These are phyloP conservation scores for Nakazawaea ambrosiae DNA, from an alignment of 805 yeast species.

Conservation along the genomic window DNA sequence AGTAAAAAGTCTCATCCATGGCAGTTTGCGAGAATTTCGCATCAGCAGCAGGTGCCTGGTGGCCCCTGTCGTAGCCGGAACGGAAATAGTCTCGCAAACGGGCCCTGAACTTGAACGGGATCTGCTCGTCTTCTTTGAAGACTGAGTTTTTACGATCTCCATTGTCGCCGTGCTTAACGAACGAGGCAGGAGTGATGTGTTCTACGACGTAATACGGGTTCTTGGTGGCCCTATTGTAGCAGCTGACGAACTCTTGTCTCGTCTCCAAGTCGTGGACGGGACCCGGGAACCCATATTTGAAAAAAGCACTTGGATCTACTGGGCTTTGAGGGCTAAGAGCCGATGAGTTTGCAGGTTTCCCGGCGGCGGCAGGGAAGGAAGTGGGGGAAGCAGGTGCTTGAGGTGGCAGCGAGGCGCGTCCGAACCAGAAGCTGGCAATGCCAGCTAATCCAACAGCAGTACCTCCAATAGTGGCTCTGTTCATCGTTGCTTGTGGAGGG, in stretches of 20 bases:
- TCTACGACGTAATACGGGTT: conserved; percentile 86
- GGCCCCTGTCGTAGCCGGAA: conserved; percentile 95
- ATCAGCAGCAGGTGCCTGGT: conserved; percentile 96
- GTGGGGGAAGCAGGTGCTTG: neutral
- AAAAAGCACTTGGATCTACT: conserved; percentile 62
- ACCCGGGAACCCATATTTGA: conserved; percentile 92
- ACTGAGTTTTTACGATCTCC: conserved; percentile 77
- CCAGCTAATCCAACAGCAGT: conserved; percentile 7
- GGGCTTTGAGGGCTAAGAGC: conserved; percentile 11
- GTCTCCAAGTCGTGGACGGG: conserved; percentile 81
- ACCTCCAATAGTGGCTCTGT: conserved; percentile 1
- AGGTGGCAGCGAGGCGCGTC: conserved; percentile 1
- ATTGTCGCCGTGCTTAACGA: conserved; percentile 33
- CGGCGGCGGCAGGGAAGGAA: neutral
- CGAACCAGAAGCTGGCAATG: conserved; percentile 10
- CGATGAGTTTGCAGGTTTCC: neutral
- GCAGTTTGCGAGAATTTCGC: conserved; percentile 87
- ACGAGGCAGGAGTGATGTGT: conserved; percentile 73
- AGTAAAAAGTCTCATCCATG: conserved; percentile 88
- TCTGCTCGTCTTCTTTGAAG: conserved; percentile 78
- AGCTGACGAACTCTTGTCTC: conserved; percentile 72
- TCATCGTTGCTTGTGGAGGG: conserved; percentile 3
- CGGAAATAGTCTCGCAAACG: conserved; percentile 81
- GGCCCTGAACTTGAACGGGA: conserved; percentile 75
- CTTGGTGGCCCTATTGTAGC: conserved; percentile 76